phyloP scores from a whole-genome alignment of 768 basidiomycete genomes.

The Leccinum disarticulatum region DNA sequence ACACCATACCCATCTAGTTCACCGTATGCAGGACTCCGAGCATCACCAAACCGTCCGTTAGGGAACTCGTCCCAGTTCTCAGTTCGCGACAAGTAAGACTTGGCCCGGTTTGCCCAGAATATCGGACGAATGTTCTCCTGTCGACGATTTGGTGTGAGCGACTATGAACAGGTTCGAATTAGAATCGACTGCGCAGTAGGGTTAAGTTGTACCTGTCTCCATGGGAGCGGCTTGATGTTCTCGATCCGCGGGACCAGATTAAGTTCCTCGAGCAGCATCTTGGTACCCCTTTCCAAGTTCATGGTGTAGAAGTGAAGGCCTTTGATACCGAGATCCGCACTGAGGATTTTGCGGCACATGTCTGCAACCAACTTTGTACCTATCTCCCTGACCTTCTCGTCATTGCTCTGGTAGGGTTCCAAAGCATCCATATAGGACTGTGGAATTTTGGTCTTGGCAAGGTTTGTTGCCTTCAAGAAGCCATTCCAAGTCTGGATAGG shows the following conservation, averaged over 20 bases:
- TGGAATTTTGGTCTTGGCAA: slow-evolving; percentile 80
- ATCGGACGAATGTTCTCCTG: slow-evolving; percentile 94
- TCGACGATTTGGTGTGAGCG: slow-evolving; percentile 88
- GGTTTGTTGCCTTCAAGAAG: slow-evolving; percentile 77
- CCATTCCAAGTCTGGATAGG: slow-evolving; percentile 97
- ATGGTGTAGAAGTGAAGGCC: slow-evolving; percentile 97
- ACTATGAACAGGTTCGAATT: slow-evolving; percentile 42
- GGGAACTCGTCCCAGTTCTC: slow-evolving; percentile 99
- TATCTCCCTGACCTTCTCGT: slow-evolving; percentile 88
- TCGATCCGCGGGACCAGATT: slow-evolving; percentile 85
- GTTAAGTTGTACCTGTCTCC: slow-evolving; percentile 75
- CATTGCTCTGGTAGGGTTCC: slow-evolving; percentile 86
- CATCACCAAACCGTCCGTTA: slow-evolving; percentile 97
- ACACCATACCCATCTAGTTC: slow-evolving; percentile 97
- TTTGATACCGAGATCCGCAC: slow-evolving; percentile 75
- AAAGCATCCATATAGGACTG: slow-evolving; percentile 71
- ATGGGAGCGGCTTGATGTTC: slow-evolving; percentile 92
- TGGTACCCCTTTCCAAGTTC: slow-evolving; percentile 94
- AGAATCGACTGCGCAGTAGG: background rate
- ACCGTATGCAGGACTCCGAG: slow-evolving; percentile 95
- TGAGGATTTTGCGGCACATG: slow-evolving; percentile 87
- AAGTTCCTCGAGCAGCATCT: slow-evolving; percentile 92
- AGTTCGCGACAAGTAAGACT: slow-evolving; percentile 93
- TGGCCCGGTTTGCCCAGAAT: slow-evolving; percentile 97
- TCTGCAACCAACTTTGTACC: slow-evolving; percentile 95